A percentile compares a stretch with the other conserved stretches of the same genome.
phyloP scores from a whole-genome alignment of 2,329 filamentous ascomycete genomes.

The Alternaria brassicicola region DNA sequence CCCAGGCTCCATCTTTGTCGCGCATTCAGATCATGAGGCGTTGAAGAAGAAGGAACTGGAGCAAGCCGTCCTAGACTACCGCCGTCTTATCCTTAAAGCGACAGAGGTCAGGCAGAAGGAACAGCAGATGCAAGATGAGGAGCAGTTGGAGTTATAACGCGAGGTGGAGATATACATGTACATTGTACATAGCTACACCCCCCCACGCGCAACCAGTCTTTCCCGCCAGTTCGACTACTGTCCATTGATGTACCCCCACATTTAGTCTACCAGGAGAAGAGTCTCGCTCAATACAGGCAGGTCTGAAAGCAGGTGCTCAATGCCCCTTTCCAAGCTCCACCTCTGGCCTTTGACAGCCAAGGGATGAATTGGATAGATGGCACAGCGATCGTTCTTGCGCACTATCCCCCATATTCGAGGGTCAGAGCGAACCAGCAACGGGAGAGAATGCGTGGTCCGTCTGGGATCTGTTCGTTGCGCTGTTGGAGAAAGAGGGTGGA shows the following conservation, averaged over 20 bases:
- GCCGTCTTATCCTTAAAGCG: constrained; percentile 55
- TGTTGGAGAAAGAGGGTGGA: constrained; percentile 18
- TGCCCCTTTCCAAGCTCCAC: constrained; percentile 20
- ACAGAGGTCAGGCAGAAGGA: constrained; percentile 32
- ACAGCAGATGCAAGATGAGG: background rate
- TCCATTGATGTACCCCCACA: constrained; percentile 34
- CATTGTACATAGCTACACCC: background rate
- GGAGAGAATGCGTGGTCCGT: constrained; percentile 24
- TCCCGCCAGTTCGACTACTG: background rate
- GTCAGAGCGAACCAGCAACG: constrained; percentile 33
- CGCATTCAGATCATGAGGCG: constrained; percentile 83
- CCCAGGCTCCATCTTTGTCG: constrained; percentile 77
- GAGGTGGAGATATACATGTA: background rate
- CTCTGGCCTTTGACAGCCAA: background rate
- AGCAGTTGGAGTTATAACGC: constrained; percentile 34
- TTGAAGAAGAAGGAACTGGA: constrained; percentile 77
- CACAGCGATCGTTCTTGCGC: constrained; percentile 35
- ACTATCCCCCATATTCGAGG: constrained; percentile 8
- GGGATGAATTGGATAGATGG: constrained; percentile 11
- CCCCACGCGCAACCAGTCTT: background rate
- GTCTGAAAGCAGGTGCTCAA: constrained; percentile 40
- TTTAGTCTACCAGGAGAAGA: constrained; percentile 46
- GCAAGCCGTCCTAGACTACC: constrained; percentile 78
- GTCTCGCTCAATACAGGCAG: constrained; percentile 40
- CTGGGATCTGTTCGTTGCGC: constrained; percentile 42